Conservation (phyloP, 1,139 yeast genomes). For the Yarrowia galli region DNA sequence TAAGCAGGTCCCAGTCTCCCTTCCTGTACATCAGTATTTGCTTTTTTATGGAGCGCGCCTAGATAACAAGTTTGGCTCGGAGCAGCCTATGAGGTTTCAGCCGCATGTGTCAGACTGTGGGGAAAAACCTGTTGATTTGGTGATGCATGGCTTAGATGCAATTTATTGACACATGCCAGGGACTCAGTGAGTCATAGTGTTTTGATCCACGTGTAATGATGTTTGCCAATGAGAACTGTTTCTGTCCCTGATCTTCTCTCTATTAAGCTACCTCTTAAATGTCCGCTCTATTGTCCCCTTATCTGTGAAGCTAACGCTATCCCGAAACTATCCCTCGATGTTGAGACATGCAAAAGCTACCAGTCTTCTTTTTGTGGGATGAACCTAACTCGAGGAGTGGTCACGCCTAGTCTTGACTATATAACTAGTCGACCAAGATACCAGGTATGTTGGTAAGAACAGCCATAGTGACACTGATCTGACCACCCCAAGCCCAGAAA, state of each 20-base stretch:
- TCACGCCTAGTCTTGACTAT: not conserved
- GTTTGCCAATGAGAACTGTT: too few species aligned
- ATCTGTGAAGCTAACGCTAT: not conserved
- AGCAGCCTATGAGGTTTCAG: not conserved
- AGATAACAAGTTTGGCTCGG: not conserved
- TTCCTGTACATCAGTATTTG: not conserved
- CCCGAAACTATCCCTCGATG: not conserved
- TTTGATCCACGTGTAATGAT: too few species aligned
- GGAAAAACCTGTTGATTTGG: not conserved
- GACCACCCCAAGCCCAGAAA: not conserved
- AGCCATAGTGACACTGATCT: too few species aligned
- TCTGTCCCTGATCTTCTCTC: too few species aligned
- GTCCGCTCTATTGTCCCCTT: too few species aligned
- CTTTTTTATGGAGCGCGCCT: constrained; percentile 29
- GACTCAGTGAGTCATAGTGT: not conserved
- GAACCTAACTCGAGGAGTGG: not conserved
- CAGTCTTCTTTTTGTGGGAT: too few species aligned
- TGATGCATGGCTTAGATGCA: too few species aligned
- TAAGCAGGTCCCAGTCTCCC: constrained; percentile 2
- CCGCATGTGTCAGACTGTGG: constrained; percentile 9
- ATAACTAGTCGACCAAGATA: too few species aligned
- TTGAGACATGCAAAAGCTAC: not conserved
- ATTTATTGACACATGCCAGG: not conserved
- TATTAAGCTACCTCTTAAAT: too few species aligned
- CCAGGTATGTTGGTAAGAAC: too few species aligned